phyloP scores from a whole-genome alignment of 192 early-diverging fungal species.

The Umbelopsis sp. region DNA sequence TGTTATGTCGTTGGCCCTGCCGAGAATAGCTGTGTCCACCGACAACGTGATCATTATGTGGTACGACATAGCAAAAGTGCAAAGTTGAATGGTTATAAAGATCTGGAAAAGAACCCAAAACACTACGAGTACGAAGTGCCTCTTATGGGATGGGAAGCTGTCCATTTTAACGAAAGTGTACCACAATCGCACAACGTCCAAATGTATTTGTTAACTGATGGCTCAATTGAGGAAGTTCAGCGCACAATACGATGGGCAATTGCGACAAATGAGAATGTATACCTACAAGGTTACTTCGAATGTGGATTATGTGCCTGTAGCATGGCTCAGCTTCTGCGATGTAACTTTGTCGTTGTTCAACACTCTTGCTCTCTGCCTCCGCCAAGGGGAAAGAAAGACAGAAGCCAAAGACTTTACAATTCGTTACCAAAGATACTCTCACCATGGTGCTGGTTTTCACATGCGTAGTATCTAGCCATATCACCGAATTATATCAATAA shows the following conservation, averaged over 20 bases:
- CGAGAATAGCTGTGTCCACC: background rate
- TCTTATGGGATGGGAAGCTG: background rate
- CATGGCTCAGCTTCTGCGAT: background rate
- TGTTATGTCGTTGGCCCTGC: background rate
- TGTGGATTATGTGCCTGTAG: slow-evolving; percentile 1
- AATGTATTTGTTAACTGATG: background rate
- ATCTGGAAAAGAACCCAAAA: background rate
- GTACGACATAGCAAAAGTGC: no score
- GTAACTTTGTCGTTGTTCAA: slow-evolving; percentile 1
- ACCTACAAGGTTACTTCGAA: background rate
- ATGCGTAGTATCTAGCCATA: no score
- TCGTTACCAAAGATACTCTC: background rate
- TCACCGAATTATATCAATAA: no score
- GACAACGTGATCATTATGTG: background rate
- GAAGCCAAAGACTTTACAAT: background rate
- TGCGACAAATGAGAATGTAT: background rate
- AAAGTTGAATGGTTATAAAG: background rate
- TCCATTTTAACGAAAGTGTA: background rate
- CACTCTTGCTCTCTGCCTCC: background rate
- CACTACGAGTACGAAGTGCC: background rate
- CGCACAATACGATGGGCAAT: background rate
- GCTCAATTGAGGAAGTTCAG: background rate
- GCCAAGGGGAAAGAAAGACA: background rate
- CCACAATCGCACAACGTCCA: background rate
- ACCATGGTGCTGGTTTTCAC: background rate